phyloP scores from a whole-genome alignment of 2,329 filamentous ascomycete species.

The Aureobasidium sp. region DNA sequence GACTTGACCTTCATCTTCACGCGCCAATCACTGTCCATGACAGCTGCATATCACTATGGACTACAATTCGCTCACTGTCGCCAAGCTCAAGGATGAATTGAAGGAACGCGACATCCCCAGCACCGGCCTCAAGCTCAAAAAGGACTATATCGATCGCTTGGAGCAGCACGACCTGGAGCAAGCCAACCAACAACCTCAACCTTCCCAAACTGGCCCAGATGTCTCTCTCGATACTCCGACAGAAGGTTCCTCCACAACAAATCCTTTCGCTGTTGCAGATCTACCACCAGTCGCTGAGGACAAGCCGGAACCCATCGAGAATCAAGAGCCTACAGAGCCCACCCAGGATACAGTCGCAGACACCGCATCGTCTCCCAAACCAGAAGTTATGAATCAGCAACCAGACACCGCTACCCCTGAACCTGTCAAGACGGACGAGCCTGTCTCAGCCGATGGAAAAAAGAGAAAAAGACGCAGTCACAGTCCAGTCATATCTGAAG shows the following conservation, averaged over 20 bases:
- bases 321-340: background rate
- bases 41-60: conserved; percentile 26
- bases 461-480: conserved; percentile 38
- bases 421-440: conserved; percentile 20
- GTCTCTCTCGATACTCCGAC: background rate
- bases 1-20: background rate
- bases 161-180: conserved; percentile 23
- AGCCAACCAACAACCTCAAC: background rate
- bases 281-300: background rate
- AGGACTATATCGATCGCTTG: conserved; percentile 42
- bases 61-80: conserved; percentile 42
- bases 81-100: conserved; percentile 39
- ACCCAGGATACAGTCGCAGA: background rate
- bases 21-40: background rate
- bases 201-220: background rate
- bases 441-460: conserved; percentile 24
- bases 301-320: background rate
- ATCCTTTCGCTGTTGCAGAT: background rate
- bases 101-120: conserved; percentile 42
- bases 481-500: conserved; percentile 30
- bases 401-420: background rate
- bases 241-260: background rate
- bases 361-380: background rate
- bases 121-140: conserved; percentile 42
- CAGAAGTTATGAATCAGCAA: background rate